phyloP scores from a whole-genome alignment of 129 eudicot genomes.

The Helichrysum umbraculigerum region DNA sequence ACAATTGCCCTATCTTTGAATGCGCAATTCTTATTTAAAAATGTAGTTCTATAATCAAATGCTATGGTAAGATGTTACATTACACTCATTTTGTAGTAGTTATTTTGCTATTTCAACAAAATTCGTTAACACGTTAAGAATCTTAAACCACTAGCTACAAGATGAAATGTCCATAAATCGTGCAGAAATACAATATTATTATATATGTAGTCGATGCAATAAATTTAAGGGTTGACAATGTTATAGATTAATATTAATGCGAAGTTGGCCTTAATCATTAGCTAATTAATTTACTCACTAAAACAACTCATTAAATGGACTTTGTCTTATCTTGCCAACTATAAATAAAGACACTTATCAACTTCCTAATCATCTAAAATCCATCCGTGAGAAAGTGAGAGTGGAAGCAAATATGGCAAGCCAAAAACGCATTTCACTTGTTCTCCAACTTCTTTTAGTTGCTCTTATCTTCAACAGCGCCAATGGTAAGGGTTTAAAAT shows the following conservation, averaged over 20 bases:
- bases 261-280: neutral
- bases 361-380: constrained; percentile 14
- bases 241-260: neutral
- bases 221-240: neutral
- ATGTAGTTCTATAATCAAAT: too few species aligned
- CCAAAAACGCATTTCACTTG: constrained; percentile 24
- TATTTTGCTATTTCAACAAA: neutral
- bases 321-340: constrained; percentile 3
- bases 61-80: neutral
- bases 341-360: constrained; percentile 9
- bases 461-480: constrained; percentile 30
- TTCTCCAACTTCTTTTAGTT: constrained; percentile 37
- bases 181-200: neutral
- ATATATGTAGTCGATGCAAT: too few species aligned
- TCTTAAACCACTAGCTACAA: neutral
- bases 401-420: constrained; percentile 25
- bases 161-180: neutral
- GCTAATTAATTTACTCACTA: neutral
- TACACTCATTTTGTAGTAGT: neutral
- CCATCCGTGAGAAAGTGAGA: neutral
- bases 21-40: too few species aligned
- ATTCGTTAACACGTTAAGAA: neutral
- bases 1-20: too few species aligned
- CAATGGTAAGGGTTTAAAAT: constrained; percentile 38
- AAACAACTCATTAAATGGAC: neutral